Conservation (phyloP, 371 early-diverging fungal species). For the Dichotomocladium elegans region DNA sequence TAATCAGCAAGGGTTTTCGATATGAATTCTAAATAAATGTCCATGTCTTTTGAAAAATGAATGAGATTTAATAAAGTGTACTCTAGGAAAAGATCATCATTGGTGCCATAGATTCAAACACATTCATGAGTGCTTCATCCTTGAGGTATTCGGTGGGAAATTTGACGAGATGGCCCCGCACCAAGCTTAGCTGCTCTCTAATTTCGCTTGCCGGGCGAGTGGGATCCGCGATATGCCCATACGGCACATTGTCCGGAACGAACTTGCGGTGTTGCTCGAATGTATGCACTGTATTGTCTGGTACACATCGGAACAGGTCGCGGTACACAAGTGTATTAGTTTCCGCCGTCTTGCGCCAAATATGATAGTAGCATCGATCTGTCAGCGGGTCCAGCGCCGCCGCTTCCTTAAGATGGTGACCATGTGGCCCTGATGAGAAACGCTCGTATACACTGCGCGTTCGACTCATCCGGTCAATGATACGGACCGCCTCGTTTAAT, state of each 20-base stretch:
- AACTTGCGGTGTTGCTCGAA: conserved; percentile 62
- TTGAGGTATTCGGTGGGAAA: conserved; percentile 54
- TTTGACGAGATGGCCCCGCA: conserved; percentile 67
- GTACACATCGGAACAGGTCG: conserved; percentile 81
- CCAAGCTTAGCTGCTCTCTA: conserved; percentile 26
- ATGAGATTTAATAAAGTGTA: too few species aligned
- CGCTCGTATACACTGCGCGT: conserved; percentile 33
- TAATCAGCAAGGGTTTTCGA: not conserved
- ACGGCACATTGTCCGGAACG: conserved; percentile 55
- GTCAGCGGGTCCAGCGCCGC: conserved; percentile 73
- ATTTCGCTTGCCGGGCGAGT: conserved; percentile 31
- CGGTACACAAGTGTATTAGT: conserved; percentile 71
- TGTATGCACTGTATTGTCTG: conserved; percentile 73
- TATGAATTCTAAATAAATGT: not conserved
- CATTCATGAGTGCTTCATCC: conserved; percentile 23
- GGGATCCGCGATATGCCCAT: conserved; percentile 56
- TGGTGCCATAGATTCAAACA: conserved; percentile 1
- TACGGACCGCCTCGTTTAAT: conserved; percentile 27
- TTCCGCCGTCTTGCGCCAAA: conserved; percentile 66
- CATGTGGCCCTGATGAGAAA: not conserved
- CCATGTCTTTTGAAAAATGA: too few species aligned
- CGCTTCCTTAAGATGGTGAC: conserved; percentile 6
- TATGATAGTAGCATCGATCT: conserved; percentile 49
- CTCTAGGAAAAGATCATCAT: not conserved
- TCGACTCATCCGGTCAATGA: conserved; percentile 30